phyloP scores from a whole-genome alignment of 2,329 filamentous ascomycete genomes.

The Aspergillus sp. region DNA sequence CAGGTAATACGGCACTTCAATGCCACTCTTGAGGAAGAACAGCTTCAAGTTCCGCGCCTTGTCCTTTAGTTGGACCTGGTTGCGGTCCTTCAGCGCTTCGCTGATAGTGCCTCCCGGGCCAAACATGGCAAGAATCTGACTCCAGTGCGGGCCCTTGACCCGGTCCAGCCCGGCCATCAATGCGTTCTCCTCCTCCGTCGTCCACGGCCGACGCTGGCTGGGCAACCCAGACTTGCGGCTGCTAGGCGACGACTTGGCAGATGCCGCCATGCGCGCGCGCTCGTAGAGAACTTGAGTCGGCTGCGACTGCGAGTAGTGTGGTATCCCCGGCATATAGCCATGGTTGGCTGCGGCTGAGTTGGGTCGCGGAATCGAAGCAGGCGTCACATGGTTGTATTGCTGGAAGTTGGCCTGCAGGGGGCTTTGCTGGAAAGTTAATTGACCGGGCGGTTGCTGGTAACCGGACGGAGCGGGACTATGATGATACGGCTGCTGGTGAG shows the following conservation, averaged over 20 bases:
- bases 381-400: slow-evolving; percentile 41
- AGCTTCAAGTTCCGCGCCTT: slow-evolving; percentile 88
- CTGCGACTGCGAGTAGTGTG: slow-evolving; percentile 50
- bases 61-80: slow-evolving; percentile 89
- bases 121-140: slow-evolving; percentile 83
- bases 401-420: slow-evolving; percentile 45
- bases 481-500: slow-evolving; percentile 35
- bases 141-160: slow-evolving; percentile 91
- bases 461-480: slow-evolving; percentile 39
- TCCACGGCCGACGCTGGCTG: slow-evolving; percentile 75
- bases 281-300: slow-evolving; percentile 61
- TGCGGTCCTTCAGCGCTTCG: slow-evolving; percentile 81
- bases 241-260: slow-evolving; percentile 56
- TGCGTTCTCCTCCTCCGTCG: slow-evolving; percentile 83
- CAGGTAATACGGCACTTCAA: slow-evolving; percentile 85
- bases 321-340: slow-evolving; percentile 48
- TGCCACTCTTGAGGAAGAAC: slow-evolving; percentile 88
- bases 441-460: slow-evolving; percentile 36
- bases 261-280: slow-evolving; percentile 57
- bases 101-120: slow-evolving; percentile 77
- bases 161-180: slow-evolving; percentile 85
- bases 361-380: slow-evolving; percentile 31
- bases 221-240: slow-evolving; percentile 55
- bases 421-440: slow-evolving; percentile 43
- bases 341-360: slow-evolving; percentile 42